Evolutionary conservation across 495 filamentous ascomycete species (phyloP).

Genomic region (Massariosphaeria phaeospora): DNA sequence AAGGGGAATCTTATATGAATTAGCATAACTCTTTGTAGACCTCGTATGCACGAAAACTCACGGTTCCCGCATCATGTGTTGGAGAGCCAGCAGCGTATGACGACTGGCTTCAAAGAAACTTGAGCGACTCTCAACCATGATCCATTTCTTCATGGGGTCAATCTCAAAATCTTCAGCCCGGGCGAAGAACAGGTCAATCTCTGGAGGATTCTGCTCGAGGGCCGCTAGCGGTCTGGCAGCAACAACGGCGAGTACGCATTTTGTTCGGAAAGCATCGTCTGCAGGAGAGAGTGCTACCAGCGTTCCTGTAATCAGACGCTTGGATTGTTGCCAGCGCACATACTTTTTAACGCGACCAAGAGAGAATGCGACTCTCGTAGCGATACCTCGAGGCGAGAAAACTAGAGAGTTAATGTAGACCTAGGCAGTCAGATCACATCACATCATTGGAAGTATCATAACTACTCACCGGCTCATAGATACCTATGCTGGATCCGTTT

Average conservation of each 20-base stretch:
- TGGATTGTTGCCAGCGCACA: conserved; percentile 74
- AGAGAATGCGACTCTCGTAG: conserved; percentile 66
- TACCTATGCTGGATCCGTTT: conserved; percentile 48
- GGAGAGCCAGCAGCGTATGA: conserved; percentile 67
- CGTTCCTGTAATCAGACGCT: conserved; percentile 62
- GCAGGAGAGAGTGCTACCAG: conserved; percentile 66
- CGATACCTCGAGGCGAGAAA: conserved; percentile 58
- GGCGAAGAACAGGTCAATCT: conserved; percentile 73
- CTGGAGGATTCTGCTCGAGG: conserved; percentile 59
- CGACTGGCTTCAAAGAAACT: conserved; percentile 72
- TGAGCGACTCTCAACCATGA: conserved; percentile 70
- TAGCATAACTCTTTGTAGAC: conserved; percentile 15
- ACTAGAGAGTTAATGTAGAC: conserved; percentile 62
- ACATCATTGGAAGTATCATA: background rate
- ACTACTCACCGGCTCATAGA: conserved; percentile 67
- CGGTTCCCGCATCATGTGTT: conserved; percentile 60
- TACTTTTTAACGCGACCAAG: conserved; percentile 58
- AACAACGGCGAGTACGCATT: conserved; percentile 67
- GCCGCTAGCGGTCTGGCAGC: conserved; percentile 62
- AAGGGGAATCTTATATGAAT: conserved; percentile 54
- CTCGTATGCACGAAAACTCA: conserved; percentile 44
- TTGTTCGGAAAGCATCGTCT: conserved; percentile 57
- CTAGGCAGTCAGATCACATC: conserved; percentile 42
- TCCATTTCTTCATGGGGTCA: conserved; percentile 63
- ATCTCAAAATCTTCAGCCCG: conserved; percentile 55